phyloP scores from a whole-genome alignment of 2,329 filamentous ascomycete species.

The Alternaria longipes region DNA sequence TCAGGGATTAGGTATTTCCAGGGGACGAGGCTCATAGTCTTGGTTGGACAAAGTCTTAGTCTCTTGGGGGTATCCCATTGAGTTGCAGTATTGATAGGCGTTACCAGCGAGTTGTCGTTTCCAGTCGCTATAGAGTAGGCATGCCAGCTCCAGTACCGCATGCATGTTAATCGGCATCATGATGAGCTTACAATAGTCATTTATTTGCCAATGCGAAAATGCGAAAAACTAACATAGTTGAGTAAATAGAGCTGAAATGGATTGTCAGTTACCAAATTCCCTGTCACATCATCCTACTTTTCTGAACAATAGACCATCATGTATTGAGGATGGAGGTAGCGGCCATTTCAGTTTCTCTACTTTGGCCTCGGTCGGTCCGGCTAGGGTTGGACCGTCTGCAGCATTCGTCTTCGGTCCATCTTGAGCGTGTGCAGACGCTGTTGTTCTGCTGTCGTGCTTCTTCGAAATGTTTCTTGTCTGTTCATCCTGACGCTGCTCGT shows the following conservation, averaged over 20 bases:
- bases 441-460: not conserved
- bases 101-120: constrained; percentile 1
- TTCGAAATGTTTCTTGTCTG: not conserved
- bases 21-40: constrained; percentile 30
- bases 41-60: not conserved
- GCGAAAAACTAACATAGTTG: not conserved
- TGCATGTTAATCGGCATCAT: not conserved
- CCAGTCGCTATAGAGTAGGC: not conserved
- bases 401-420: not conserved
- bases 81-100: not conserved
- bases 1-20: constrained; percentile 39
- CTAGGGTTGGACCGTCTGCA: not conserved
- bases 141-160: not conserved
- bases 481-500: not conserved
- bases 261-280: not conserved
- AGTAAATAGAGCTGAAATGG: not conserved
- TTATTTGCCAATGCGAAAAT: not conserved
- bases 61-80: not conserved
- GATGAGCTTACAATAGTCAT: not conserved
- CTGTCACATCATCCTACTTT: constrained; percentile 7
- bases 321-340: constrained; percentile 15
- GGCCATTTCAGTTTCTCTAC: not conserved
- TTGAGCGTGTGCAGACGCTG: not conserved
- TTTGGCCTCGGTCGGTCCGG: not conserved
- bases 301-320: constrained; percentile 15